Conservation (phyloP, 495 filamentous ascomycete species). For the Lindgomyces ingoldianus region DNA sequence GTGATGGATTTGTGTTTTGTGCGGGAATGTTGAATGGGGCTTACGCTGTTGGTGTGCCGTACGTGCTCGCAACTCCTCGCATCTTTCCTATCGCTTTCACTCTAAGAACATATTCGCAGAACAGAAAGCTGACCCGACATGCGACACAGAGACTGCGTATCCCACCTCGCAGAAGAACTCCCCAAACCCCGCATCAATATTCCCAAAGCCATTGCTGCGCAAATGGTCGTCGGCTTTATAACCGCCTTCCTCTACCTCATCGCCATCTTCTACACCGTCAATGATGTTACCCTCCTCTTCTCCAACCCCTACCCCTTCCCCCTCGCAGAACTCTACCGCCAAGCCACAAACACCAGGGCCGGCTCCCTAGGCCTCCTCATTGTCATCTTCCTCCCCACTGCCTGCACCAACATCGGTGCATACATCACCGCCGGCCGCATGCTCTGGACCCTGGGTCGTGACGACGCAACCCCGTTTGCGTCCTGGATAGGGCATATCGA, state of each 20-base stretch:
- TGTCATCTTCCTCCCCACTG: slow-evolving; percentile 64
- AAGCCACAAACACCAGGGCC: slow-evolving; percentile 65
- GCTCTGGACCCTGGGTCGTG: slow-evolving; percentile 81
- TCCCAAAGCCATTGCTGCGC: slow-evolving; percentile 55
- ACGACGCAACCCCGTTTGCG: slow-evolving; percentile 62
- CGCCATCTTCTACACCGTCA: slow-evolving; percentile 71
- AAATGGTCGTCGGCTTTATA: slow-evolving; percentile 56
- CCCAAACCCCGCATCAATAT: slow-evolving; percentile 65
- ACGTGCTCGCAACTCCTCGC: slow-evolving; percentile 59
- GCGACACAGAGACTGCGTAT: slow-evolving; percentile 49
- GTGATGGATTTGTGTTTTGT: slow-evolving; percentile 74
- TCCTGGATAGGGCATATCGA: slow-evolving; percentile 52
- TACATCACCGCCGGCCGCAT: slow-evolving; percentile 78
- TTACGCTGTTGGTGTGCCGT: slow-evolving; percentile 80
- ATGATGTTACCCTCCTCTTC: slow-evolving; percentile 62
- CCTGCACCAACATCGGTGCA: slow-evolving; percentile 65
- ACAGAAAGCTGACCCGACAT: neutral
- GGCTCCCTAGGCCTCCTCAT: slow-evolving; percentile 67
- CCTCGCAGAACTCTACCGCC: slow-evolving; percentile 73
- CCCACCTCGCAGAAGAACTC: slow-evolving; percentile 82
- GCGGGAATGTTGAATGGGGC: slow-evolving; percentile 83
- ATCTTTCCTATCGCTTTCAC: neutral
- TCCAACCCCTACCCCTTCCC: slow-evolving; percentile 63
- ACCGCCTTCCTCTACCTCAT: slow-evolving; percentile 76
- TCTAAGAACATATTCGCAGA: neutral